Evolutionary conservation across 352 stramenopile species (phyloP).

Genomic region (Globisporangium spinosum): DNA sequence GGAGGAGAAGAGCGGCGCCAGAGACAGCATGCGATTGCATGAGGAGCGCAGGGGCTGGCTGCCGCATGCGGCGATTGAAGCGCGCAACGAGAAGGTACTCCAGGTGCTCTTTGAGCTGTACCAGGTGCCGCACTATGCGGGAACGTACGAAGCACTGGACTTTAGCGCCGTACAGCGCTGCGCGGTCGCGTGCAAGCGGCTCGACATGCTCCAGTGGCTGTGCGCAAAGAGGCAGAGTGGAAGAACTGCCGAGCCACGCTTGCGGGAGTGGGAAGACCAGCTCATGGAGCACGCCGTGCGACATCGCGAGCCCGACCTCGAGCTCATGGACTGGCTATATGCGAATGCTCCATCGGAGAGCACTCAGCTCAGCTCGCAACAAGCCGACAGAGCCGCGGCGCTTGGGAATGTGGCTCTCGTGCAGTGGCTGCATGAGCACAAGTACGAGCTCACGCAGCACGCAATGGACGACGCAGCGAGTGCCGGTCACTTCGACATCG

Average conservation of each 20-base stretch:
- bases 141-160: background rate
- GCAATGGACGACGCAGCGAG: slow-evolving; percentile 16
- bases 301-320: background rate
- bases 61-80: slow-evolving; percentile 13
- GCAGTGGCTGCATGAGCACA: slow-evolving; percentile 11
- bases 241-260: background rate
- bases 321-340: slow-evolving; percentile 15
- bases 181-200: slow-evolving; percentile 11
- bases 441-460: slow-evolving; percentile 4
- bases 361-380: slow-evolving; percentile 4
- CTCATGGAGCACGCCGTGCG: slow-evolving; percentile 14
- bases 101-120: slow-evolving; percentile 12
- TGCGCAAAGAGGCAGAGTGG: background rate
- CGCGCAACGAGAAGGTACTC: slow-evolving; percentile 5
- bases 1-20: background rate
- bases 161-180: slow-evolving; percentile 10
- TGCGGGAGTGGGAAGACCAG: slow-evolving; percentile 6
- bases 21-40: background rate
- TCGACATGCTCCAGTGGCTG: slow-evolving; percentile 14
- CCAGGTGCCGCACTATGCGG: slow-evolving; percentile 2
- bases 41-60: slow-evolving; percentile 14
- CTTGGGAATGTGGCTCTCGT: slow-evolving; percentile 5
- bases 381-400: slow-evolving; percentile 8
- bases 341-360: slow-evolving; percentile 7
- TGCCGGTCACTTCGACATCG: slow-evolving; percentile 1